Base-by-base conservation (phyloP, 2,329 filamentous ascomycete genomes). In the Talaromyces sp. region DNA sequence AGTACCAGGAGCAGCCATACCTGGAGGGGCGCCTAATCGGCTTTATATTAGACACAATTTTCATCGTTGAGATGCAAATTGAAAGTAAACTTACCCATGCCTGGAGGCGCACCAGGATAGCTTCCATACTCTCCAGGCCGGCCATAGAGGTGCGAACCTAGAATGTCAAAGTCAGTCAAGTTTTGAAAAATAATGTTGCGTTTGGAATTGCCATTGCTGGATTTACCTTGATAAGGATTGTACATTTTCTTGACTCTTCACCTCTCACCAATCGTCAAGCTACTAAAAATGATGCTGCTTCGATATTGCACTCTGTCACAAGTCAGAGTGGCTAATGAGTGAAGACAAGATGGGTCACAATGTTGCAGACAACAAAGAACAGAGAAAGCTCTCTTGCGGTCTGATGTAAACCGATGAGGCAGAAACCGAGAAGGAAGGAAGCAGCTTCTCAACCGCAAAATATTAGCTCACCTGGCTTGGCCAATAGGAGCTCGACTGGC, bases 1-100 rank as follows among this genome's bases (percentile, higher is more conserved):
- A 75, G 92, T 91, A 74, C 92, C 92, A 71, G 92, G 92, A 75
- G 82, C 79, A 71, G 88, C 84, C 85, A 92, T 90, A 80, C 89
- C 90, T 80, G 90, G 90, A 73, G 90, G 89, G 77, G 88, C 84
- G 76, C 86, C 89, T 68, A 46, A 72, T 68, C 55, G 48, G 59
- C 66, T 66, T 48, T 25, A 42, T 12, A 18, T 25, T 40, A 65
- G 60, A 46, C 60, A 23, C 11, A 14, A 5, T 23, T 35, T 50
- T 28, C 14, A n/a, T 54, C 31, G 62, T 8, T 44, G 14, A n/a
- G 18, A 55, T 46, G 1, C 16, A 50, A 31, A 35, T 23, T 7
- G 16, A 40, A 39, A 23, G n/a, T 25, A 5, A 28, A 75, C 85
- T 77, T 83, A 93, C 92, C 90, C 85, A 92, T 86, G 78, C 91